A percentile compares a stretch with the other conserved stretches of the same genome.
Conservation (phyloP, 2,329 filamentous ascomycete species). For the Lasiodiplodia sp. region DNA sequence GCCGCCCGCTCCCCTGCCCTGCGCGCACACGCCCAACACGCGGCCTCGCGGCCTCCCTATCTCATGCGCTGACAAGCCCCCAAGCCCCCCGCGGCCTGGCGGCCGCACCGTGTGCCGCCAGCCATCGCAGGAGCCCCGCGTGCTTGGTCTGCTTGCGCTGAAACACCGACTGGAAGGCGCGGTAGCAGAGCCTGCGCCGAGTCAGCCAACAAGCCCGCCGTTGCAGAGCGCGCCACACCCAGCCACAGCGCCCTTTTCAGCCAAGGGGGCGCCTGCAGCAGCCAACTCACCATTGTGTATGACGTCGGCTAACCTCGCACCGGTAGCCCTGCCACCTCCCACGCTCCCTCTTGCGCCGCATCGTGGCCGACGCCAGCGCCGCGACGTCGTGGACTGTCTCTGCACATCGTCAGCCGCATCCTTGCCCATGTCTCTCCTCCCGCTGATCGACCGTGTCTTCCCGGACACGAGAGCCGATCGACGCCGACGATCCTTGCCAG, state of each 20-base stretch:
- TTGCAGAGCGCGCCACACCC: conserved; percentile 20
- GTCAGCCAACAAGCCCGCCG: conserved; percentile 25
- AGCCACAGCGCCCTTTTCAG: conserved; percentile 10
- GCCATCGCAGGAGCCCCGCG: conserved; percentile 70
- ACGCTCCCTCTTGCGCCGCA: conserved; percentile 11
- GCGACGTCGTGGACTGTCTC: conserved; percentile 28
- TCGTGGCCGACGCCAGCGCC: conserved; percentile 24
- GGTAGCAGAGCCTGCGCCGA: conserved; percentile 66
- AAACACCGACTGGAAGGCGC: conserved; percentile 75
- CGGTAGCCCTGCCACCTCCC: conserved; percentile 16
- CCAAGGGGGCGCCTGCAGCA: conserved; percentile 14
- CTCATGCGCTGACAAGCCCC: conserved; percentile 13
- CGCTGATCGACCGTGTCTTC: conserved; percentile 30
- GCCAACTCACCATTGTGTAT: conserved; percentile 30
- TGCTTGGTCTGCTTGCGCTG: conserved; percentile 75
- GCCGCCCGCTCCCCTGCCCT: conserved; percentile 7
- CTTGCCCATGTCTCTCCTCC: conserved; percentile 22
- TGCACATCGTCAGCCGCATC: conserved; percentile 20
- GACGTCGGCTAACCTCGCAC: conserved; percentile 29
- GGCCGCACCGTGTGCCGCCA: conserved; percentile 48
- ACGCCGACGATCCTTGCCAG: conserved; percentile 35
- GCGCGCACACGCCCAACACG: conserved; percentile 12
- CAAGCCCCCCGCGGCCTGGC: neutral
- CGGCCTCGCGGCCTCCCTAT: conserved; percentile 16
- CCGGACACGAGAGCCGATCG: conserved; percentile 26